These are phyloP conservation scores for Erythrophleum fordii DNA, from an alignment of 306 rosid genomes.

Conservation along the genomic window DNA sequence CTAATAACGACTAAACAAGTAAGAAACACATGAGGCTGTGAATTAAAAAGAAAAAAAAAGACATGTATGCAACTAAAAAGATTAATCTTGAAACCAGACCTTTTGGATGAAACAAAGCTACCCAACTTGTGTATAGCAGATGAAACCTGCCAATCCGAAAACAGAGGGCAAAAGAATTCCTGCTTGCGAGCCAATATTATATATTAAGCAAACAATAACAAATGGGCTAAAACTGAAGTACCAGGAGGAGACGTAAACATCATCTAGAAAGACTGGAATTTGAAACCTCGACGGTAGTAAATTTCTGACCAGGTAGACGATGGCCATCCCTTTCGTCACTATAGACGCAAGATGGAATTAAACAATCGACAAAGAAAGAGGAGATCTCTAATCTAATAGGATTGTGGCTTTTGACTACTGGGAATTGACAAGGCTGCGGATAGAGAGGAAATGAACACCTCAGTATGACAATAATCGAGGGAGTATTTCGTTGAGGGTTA, in stretches of 20 bases:
- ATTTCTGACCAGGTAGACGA: constrained; percentile 51
- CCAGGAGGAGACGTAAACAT: not conserved
- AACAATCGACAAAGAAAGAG: not conserved
- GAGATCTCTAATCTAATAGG: not conserved
- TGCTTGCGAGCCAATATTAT: constrained; percentile 24
- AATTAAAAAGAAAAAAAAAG: constrained; percentile 31
- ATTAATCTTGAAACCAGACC: not conserved
- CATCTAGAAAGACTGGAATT: not conserved
- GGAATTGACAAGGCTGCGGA: not conserved
- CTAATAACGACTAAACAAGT: constrained; percentile 43
- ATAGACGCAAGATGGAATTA: not conserved
- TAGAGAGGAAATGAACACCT: not conserved
- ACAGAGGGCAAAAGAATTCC: not conserved
- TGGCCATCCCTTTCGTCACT: constrained; percentile 47
- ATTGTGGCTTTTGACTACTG: constrained; percentile 46
- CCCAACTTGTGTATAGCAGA: not conserved
- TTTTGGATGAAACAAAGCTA: not conserved
- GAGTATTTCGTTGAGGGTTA: too few species aligned
- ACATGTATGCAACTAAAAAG: constrained; percentile 9
- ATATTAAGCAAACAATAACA: not conserved
- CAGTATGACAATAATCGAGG: not conserved
- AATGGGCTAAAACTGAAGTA: constrained; percentile 10
- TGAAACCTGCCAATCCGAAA: constrained; percentile 2
- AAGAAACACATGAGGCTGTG: constrained; percentile 19
- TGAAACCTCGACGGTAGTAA: constrained; percentile 18